Percentiles rank a stretch among this genome's conserved stretches.
Evolutionary conservation across 75 land plant species (phyloP).

Genomic region (Chamaecyparis obtusa): DNA sequence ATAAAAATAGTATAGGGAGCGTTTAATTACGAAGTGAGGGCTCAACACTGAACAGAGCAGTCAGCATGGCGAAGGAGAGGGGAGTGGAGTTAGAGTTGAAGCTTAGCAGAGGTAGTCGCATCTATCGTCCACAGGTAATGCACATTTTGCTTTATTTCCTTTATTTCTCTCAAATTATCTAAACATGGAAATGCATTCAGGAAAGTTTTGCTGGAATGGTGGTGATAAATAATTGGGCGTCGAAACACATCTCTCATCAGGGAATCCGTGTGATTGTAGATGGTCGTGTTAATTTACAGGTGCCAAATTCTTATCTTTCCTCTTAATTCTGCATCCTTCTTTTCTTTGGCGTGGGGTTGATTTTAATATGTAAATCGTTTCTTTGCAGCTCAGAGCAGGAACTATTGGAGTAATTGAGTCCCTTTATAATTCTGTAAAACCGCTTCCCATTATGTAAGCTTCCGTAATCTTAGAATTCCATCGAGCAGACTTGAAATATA

Average conservation of each 20-base stretch:
- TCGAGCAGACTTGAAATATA: neutral
- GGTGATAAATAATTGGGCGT: slow-evolving; percentile 18
- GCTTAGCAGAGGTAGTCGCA: slow-evolving; percentile 21
- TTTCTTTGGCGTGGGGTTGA: neutral
- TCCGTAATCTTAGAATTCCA: neutral
- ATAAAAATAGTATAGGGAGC: no score
- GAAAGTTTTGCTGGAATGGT: slow-evolving; percentile 41
- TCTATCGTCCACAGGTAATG: slow-evolving; percentile 21
- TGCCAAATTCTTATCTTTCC: neutral
- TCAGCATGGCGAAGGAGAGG: neutral
- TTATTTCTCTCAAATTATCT: no score
- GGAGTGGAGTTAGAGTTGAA: slow-evolving; percentile 16
- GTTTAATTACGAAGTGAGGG: no score
- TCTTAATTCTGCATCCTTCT: neutral
- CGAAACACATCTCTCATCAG: slow-evolving; percentile 41
- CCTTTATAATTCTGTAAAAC: slow-evolving; percentile 44
- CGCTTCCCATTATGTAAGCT: slow-evolving; percentile 41
- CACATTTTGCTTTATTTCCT: neutral
- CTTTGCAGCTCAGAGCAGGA: slow-evolving; percentile 43
- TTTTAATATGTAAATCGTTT: neutral
- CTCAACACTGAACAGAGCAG: neutral
- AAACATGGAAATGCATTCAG: slow-evolving; percentile 15
- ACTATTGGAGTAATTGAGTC: slow-evolving; percentile 59
- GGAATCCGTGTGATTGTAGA: slow-evolving; percentile 32
- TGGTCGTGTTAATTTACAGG: slow-evolving; percentile 55